phyloP scores from a whole-genome alignment of 2,329 filamentous ascomycete genomes.

The Botrytis fabae region DNA sequence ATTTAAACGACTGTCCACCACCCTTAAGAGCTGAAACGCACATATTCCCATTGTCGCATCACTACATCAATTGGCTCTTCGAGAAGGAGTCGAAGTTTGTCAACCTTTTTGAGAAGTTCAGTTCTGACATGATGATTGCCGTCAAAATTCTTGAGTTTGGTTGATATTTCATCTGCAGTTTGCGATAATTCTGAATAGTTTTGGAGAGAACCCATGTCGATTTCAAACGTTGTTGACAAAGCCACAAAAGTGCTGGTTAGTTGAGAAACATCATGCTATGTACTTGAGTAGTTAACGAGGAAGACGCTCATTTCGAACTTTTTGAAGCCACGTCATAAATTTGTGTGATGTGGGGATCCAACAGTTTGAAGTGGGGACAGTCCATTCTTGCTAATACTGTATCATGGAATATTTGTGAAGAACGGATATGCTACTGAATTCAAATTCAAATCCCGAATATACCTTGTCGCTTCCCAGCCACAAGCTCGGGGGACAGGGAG shows the following conservation, averaged over 20 bases:
- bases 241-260: not conserved
- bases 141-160: not conserved
- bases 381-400: not conserved
- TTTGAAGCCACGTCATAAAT: not conserved
- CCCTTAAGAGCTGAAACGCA: not conserved
- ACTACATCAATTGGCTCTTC: not conserved
- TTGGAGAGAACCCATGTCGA: not conserved
- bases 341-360: not conserved
- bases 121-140: not conserved
- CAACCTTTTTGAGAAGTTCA: not conserved
- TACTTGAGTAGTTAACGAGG: not conserved
- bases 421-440: not conserved
- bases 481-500: not conserved
- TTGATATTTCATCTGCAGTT: not conserved
- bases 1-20: not conserved
- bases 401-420: not conserved
- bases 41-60: not conserved
- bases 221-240: not conserved
- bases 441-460: not conserved
- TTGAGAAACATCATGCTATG: not conserved
- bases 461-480: not conserved
- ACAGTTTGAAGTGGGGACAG: not conserved
- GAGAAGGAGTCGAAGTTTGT: not conserved
- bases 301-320: not conserved
- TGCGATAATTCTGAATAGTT: not conserved